Evolutionary conservation across 2,329 filamentous ascomycete species (phyloP), one percentile per base, ranked within the genome.

Genomic region (Daldinia eschscholtzii): DNA sequence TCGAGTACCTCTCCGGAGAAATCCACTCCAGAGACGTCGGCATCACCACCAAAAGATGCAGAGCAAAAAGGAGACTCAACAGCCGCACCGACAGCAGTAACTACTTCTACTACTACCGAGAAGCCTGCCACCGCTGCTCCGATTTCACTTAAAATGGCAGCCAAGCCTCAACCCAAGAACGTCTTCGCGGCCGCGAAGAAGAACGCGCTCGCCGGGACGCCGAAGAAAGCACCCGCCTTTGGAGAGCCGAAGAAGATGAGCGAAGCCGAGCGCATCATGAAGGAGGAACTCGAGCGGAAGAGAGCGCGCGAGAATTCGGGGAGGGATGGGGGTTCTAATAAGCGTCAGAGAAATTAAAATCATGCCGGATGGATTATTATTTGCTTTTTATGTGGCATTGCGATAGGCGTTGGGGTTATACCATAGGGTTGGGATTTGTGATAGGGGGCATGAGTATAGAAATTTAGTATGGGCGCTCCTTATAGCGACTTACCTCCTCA

Each of bases 181-280:
- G 92, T 96, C 0, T 96, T 97, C 72, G 83, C 84, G 1, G 81
- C 83, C 28, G 83, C 84, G 6, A 87, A 87, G 76, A 94, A 93
- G 82, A 95, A 94, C 71, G 89, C 90, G 0, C 81, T 93, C 1
- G 78, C 80, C 0, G 81, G 82, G 0, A 86, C 87, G 1, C 82
- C 85, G 2, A 93, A 93, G 80, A 93, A 93, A 78, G 70, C 79
- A 0, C 74, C 82, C 35, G 85, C 84, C 10, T 81, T 87, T 3
- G 88, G 89, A 68, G 86, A 87, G 61, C 90, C 89, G 1, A 93
- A 92, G 84, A 96, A 92, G 75, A 95, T 97, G 87, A 95, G 92
- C 75, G 93, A 97, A 77, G 91, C 91, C 2, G 93, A 95, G 80
- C 87, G 91, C 60, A 97, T 96, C 75, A 97, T 97, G 94, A 93